A percentile compares a stretch with the other conserved stretches of the same genome.
phyloP scores from a whole-genome alignment of 2,329 filamentous ascomycete species.

The Scleromitrula shiraiana region DNA sequence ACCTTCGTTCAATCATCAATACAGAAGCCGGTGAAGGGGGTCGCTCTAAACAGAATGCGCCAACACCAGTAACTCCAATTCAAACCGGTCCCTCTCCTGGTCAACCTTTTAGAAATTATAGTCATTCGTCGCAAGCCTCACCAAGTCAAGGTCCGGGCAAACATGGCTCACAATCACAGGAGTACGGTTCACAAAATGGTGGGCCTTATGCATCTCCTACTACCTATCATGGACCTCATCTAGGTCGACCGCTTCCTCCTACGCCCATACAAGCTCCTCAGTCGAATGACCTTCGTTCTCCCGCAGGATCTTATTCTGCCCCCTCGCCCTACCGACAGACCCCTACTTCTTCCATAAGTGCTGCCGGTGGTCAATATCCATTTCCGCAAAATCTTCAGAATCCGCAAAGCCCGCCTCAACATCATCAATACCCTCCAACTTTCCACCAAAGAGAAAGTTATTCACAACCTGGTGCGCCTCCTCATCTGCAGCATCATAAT shows the following conservation, averaged over 20 bases:
- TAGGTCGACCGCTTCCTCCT: constrained; percentile 30
- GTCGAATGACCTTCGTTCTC: constrained; percentile 35
- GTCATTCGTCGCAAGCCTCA: constrained; percentile 24
- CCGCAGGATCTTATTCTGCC: constrained; percentile 31
- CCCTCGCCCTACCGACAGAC: constrained; percentile 30
- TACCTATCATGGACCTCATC: constrained; percentile 26
- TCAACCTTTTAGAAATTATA: constrained; percentile 28
- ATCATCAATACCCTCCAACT: constrained; percentile 25
- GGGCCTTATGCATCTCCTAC: constrained; percentile 28
- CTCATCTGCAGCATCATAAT: constrained; percentile 25
- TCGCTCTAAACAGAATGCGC: constrained; percentile 22
- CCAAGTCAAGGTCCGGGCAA: constrained; percentile 26
- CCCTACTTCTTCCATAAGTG: constrained; percentile 23
- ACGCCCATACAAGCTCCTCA: constrained; percentile 35
- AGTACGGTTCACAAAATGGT: constrained; percentile 23
- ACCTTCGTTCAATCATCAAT: constrained; percentile 46
- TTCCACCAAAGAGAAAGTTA: constrained; percentile 25
- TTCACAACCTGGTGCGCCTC: constrained; percentile 19
- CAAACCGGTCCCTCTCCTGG: constrained; percentile 21
- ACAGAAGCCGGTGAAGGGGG: constrained; percentile 28
- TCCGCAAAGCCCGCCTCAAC: constrained; percentile 29
- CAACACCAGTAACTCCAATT: constrained; percentile 27
- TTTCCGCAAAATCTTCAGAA: constrained; percentile 26
- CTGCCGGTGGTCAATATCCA: constrained; percentile 23
- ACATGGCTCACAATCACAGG: constrained; percentile 25